Evolutionary conservation across 805 yeast species (phyloP).

Genomic region (Maudiozyma serrabonitensis): DNA sequence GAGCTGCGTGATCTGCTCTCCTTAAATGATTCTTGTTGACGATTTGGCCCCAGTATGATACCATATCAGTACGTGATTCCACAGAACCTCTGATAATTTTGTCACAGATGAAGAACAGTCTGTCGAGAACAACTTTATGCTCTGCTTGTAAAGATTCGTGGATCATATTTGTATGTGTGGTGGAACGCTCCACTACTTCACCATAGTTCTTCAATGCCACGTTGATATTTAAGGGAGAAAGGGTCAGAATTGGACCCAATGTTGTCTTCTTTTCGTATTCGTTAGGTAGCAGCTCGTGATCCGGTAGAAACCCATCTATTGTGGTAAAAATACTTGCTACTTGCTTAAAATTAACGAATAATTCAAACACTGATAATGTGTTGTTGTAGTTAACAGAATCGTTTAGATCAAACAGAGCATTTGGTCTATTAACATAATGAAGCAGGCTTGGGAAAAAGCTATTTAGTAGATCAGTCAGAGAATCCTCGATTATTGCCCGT

Average conservation of each 20-base stretch:
- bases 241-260: slow-evolving; percentile 65
- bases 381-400: slow-evolving; percentile 41
- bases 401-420: slow-evolving; percentile 33
- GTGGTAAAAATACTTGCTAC: slow-evolving; percentile 54
- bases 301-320: slow-evolving; percentile 43
- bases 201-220: slow-evolving; percentile 40
- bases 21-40: slow-evolving; percentile 81
- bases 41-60: slow-evolving; percentile 61
- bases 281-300: slow-evolving; percentile 37
- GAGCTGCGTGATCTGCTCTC: slow-evolving; percentile 74
- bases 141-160: slow-evolving; percentile 57
- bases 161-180: slow-evolving; percentile 38
- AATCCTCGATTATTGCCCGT: slow-evolving; percentile 58
- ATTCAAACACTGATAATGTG: slow-evolving; percentile 46
- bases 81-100: slow-evolving; percentile 66
- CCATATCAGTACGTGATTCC: slow-evolving; percentile 49
- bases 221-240: slow-evolving; percentile 62
- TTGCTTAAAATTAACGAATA: slow-evolving; percentile 47
- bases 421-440: slow-evolving; percentile 16
- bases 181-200: slow-evolving; percentile 27
- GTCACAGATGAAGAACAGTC: slow-evolving; percentile 62
- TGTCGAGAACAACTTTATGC: slow-evolving; percentile 46
- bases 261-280: slow-evolving; percentile 53
- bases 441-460: slow-evolving; percentile 33
- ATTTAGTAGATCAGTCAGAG: slow-evolving; percentile 49